These are phyloP conservation scores for Xylaria polymorpha DNA, from an alignment of 2,329 filamentous ascomycete genomes.

Conservation along the genomic window DNA sequence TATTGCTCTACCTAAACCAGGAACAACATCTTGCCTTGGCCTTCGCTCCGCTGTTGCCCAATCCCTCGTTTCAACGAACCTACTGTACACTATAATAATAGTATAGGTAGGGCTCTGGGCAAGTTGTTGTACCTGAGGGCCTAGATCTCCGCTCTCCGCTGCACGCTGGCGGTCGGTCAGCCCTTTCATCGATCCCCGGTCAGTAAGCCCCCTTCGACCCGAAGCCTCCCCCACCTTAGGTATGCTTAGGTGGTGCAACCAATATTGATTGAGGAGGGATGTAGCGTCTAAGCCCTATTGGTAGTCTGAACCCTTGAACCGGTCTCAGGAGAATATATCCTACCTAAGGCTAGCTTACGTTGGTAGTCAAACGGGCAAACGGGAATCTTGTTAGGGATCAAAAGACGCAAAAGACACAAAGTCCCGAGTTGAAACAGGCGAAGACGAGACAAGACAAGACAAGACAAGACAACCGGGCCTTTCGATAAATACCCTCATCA, in stretches of 20 bases:
- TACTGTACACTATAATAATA: not conserved
- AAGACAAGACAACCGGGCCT: not conserved
- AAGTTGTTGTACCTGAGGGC: not conserved
- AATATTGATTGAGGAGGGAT: slow-evolving; percentile 15
- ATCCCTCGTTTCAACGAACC: not conserved
- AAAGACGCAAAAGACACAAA: not conserved
- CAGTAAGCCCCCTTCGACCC: slow-evolving; percentile 4
- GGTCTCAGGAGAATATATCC: slow-evolving; percentile 11
- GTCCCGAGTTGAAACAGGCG: too few species aligned
- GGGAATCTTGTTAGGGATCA: not conserved
- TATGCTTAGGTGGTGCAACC: not conserved
- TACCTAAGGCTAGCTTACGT: slow-evolving; percentile 3
- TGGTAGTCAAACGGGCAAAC: not conserved
- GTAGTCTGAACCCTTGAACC: slow-evolving; percentile 9
- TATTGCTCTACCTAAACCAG: not conserved
- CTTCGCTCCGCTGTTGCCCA: not conserved
- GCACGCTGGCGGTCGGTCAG: not conserved
- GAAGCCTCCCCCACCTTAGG: slow-evolving; percentile 8
- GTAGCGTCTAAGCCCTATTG: slow-evolving; percentile 27
- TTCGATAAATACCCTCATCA: not conserved
- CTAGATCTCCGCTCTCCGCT: slow-evolving; percentile 4
- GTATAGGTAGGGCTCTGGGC: not conserved
- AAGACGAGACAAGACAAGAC: not conserved
- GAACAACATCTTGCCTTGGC: not conserved
- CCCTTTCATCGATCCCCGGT: not conserved